These are phyloP conservation scores for Malus hybrid DNA, from an alignment of 331 rosid species.

Conservation along the genomic window DNA sequence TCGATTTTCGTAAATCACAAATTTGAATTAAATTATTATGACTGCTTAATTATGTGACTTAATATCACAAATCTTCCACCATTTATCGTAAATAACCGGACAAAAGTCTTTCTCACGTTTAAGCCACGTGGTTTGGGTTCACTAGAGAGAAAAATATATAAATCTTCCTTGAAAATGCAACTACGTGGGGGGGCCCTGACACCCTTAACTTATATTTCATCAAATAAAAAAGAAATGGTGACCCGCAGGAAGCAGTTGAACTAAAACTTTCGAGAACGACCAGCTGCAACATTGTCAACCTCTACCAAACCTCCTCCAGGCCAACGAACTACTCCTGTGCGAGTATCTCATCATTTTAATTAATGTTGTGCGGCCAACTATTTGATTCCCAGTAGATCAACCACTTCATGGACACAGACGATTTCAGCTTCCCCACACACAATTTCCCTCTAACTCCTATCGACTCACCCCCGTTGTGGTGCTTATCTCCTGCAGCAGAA, in stretches of 20 bases:
- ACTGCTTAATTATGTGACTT: too few relatives aligned
- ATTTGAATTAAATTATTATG: too few relatives aligned
- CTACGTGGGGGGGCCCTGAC: neutral
- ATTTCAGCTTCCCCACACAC: constrained; percentile 57
- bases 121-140: neutral
- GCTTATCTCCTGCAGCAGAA: constrained; percentile 25
- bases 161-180: neutral
- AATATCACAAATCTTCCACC: too few relatives aligned
- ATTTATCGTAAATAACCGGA: too few relatives aligned
- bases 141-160: neutral
- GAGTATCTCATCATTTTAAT: neutral
- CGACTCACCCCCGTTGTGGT: constrained; percentile 73
- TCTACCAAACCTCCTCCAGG: neutral
- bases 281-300: neutral
- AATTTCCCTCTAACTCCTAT: constrained; percentile 11
- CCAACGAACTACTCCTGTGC: constrained; percentile 6
- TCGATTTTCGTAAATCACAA: accelerated
- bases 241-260: constrained; percentile 49
- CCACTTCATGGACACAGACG: constrained; percentile 49
- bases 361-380: neutral
- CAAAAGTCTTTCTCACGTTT: too few relatives aligned
- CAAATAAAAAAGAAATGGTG: neutral
- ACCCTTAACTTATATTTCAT: neutral
- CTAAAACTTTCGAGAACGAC: constrained; percentile 26
- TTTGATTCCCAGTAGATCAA: neutral